Base-by-base conservation (phyloP, 768 basidiomycete genomes). In the Suillus alpinus region DNA sequence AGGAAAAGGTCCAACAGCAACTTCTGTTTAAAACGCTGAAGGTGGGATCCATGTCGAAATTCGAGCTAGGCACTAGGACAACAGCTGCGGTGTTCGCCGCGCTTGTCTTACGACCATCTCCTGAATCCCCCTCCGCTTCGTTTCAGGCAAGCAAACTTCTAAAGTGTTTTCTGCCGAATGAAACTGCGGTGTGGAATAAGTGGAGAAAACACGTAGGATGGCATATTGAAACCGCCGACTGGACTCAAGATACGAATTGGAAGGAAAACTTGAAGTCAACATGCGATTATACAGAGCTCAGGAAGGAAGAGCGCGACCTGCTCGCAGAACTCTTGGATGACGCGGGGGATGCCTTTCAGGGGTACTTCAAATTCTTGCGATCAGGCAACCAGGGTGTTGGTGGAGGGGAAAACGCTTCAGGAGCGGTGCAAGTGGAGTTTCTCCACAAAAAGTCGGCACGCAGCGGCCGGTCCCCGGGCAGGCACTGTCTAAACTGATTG, bases 181-280 rank as follows among this genome's bases (percentile, higher is more conserved):
- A 60, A n/a, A 62, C 62, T 12, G 65, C 46, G 8, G 63, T 68
- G 56, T 71, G 67, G 65, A 57, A 59, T 50, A 61, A 7, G 6
- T 70, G 70, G 66, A 65, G 58, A 55, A 56, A 70, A 49, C 68
- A 65, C 50, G 67, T 71, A 65, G 34, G 31, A 49, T 14, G 9
- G 18, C 14, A 32, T 20, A 63, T 70, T 34, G n/a, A 12, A 32
- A 32, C 32, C 32, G 32, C 5, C n/a, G 7, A 31, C 26, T 47
- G 26, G 46, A 47, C 46, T 47, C 46, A 26, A 7, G 13, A 47
- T 26, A 47, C 14, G 14, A 10, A 49, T 49, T 8, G 29, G 49
- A 3, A 50, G 29, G 49, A 31, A 4, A 18, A 31, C 2, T 3
- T 16, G 31, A 16, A 18, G 29, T 50, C 29, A 31, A n/a, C 29